Base-by-base conservation (phyloP, 495 filamentous ascomycete genomes). In the Penicillium malachiteum region DNA sequence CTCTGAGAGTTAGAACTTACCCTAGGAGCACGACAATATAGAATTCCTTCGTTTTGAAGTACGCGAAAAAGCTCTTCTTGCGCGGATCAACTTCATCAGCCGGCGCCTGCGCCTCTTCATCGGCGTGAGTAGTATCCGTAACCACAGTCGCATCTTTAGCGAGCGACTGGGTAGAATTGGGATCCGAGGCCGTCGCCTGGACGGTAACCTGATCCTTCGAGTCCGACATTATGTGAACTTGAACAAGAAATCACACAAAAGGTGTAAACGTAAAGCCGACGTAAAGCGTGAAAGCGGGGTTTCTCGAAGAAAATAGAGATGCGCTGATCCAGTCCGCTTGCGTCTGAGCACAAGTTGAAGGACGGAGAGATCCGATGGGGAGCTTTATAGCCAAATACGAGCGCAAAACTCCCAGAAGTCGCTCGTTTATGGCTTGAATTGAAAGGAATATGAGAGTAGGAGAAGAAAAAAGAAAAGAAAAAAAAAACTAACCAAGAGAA, bases 31-130 rank as follows among this genome's bases (percentile, higher is more conserved):
- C 73, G 39, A 92, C 82, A 55, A 90, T 75, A 75, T 89, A 98
- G 71, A 98, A 98, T 62, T 96, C 88, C 57, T 78, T 80, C 17
- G 94, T 96, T 57, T 73, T 79, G 46, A 97, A 77, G 71, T 91
- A 97, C 3, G 88, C 83, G 71, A 93, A 92, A 74, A 83, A 86
- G 40, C 80, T 80, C 61, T 81, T 75, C 67, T 86, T 72, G 44
- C 68, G 38, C 41, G 64, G 48, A 21, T 76, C 68, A 13, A 74
- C 40, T 56, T 66, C 64, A 38, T 78, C 76, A 3, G 69, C 73
- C n/a, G 61, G 58, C 40, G 54, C 50, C 37, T 11, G 43, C 41
- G 50, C 56, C 31, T 64, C 58, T 45, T 62, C 62, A 14, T 57
- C 58, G 13, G 14, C 52, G 16, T 55, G 34, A 30, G 42, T 54